Conservation (phyloP, 768 basidiomycete species). For the Austroboletus eburneus region DNA sequence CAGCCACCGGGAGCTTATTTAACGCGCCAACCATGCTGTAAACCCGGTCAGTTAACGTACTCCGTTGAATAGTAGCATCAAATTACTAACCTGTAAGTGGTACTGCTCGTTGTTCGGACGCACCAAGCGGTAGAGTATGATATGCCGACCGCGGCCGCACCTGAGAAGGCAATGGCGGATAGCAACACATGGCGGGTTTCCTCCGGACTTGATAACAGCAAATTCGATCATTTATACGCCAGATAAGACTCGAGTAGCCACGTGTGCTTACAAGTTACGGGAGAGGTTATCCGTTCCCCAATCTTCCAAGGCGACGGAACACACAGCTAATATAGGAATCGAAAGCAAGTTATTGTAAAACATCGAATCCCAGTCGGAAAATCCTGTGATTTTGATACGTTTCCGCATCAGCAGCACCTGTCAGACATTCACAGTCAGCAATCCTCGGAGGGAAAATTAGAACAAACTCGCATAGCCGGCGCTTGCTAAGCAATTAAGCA, state of each 20-base stretch:
- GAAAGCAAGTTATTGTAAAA: conserved; percentile 97
- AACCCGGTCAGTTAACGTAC: conserved; percentile 6
- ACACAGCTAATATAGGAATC: conserved; percentile 82
- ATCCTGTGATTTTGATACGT: conserved; percentile 90
- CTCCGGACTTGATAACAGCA: conserved; percentile 55
- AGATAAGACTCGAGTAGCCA: neutral
- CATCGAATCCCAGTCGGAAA: conserved; percentile 99
- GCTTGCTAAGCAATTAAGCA: conserved; percentile 83
- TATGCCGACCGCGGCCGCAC: conserved; percentile 96
- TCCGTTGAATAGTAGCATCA: neutral
- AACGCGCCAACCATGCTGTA: conserved; percentile 92
- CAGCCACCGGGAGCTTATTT: conserved; percentile 97
- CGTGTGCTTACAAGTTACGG: conserved; percentile 79
- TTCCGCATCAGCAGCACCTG: conserved; percentile 96
- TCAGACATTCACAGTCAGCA: neutral
- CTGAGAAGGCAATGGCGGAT: conserved; percentile 90
- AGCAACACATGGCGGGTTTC: conserved; percentile 76
- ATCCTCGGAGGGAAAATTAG: conserved; percentile 1
- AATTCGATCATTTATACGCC: neutral
- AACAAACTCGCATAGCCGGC: conserved; percentile 75
- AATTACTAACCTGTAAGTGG: conserved; percentile 82
- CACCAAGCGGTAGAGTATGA: conserved; percentile 99
- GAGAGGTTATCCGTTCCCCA: conserved; percentile 78
- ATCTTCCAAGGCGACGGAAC: conserved; percentile 82
- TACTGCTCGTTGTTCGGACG: conserved; percentile 90